Percentiles rank a stretch among this genome's conserved stretches.
phyloP scores from a whole-genome alignment of 345 rosid genomes.

The Eucalyptus pumila region DNA sequence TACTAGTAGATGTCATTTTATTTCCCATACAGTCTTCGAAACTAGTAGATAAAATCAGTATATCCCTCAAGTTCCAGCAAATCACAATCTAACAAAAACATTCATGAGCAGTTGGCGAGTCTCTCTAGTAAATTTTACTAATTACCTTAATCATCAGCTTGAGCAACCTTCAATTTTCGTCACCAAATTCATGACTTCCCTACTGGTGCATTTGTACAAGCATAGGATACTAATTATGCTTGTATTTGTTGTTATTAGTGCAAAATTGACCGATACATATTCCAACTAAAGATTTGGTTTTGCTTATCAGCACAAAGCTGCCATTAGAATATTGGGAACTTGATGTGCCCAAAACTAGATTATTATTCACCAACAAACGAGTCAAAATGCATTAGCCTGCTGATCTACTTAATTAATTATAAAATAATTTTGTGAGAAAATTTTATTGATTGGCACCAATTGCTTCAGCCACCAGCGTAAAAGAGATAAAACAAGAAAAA shows the following conservation, averaged over 20 bases:
- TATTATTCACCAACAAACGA: neutral
- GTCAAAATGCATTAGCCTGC: neutral
- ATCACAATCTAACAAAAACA: neutral
- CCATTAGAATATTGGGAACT: neutral
- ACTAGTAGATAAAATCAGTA: neutral
- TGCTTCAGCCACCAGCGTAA: neutral
- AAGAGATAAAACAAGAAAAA: neutral
- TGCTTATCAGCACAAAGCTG: neutral
- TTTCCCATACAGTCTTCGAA: neutral
- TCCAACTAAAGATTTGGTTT: neutral
- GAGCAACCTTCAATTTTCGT: neutral
- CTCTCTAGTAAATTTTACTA: neutral
- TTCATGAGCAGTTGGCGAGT: neutral
- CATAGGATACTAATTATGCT: neutral
- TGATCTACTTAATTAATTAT: neutral
- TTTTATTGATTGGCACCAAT: neutral
- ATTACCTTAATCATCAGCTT: neutral
- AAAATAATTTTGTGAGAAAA: neutral
- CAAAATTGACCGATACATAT: neutral
- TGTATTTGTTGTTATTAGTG: neutral
- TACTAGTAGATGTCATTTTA: neutral
- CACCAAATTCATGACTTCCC: neutral
- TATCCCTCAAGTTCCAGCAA: neutral
- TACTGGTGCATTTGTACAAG: neutral
- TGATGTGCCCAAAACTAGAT: neutral